A percentile compares a stretch with the other conserved stretches of the same genome.
Evolutionary conservation across 139 green algal genomes (phyloP).

Genomic region (Choricystis sp.): DNA sequence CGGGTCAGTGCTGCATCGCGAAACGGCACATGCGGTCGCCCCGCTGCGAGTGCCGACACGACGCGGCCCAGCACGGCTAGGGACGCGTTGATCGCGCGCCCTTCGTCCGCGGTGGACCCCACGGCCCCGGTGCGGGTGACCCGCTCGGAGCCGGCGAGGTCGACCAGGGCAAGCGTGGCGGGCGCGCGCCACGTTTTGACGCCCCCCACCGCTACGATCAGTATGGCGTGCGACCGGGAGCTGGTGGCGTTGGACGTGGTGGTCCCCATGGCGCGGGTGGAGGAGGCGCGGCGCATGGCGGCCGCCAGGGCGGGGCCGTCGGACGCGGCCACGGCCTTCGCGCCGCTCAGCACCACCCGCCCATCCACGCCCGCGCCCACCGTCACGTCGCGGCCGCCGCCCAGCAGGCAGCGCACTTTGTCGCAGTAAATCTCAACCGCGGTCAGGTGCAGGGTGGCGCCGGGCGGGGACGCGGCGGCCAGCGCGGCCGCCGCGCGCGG

Average conservation of each 20-base stretch:
- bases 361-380: slow-evolving; percentile 1
- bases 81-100: slow-evolving; percentile 64
- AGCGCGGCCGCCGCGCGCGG: slow-evolving; percentile 14
- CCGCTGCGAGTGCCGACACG: slow-evolving; percentile 45
- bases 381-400: slow-evolving; percentile 8
- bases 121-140: slow-evolving; percentile 37
- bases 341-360: background rate
- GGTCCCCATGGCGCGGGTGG: slow-evolving; percentile 6
- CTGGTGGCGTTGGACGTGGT: slow-evolving; percentile 25
- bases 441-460: slow-evolving; percentile 3
- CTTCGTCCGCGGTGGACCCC: slow-evolving; percentile 39
- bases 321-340: slow-evolving; percentile 21
- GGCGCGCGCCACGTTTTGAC: background rate
- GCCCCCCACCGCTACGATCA: slow-evolving; percentile 39
- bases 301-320: slow-evolving; percentile 34
- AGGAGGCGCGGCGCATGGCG: slow-evolving; percentile 30
- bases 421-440: slow-evolving; percentile 74
- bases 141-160: slow-evolving; percentile 61
- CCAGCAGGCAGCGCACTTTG: slow-evolving; percentile 46
- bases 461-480: no score
- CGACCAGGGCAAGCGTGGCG: slow-evolving; percentile 13
- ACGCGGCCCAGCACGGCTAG: slow-evolving; percentile 55
- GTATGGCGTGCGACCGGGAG: slow-evolving; percentile 53
- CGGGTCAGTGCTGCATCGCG: slow-evolving; percentile 43
- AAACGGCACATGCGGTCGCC: slow-evolving; percentile 22